Base-by-base conservation (phyloP, 768 basidiomycete species). In the Leucocoprinus sp. region DNA sequence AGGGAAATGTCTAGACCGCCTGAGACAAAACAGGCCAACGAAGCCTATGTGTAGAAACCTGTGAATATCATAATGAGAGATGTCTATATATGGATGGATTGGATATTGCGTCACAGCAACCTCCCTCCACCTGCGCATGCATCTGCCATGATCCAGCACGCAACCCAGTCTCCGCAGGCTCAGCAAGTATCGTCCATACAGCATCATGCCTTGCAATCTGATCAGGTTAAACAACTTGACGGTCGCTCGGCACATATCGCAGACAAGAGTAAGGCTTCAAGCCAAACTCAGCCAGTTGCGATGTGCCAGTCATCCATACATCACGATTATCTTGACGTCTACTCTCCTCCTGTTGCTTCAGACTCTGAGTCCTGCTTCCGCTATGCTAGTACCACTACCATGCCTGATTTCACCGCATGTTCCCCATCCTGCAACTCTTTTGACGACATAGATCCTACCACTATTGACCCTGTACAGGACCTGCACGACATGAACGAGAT, bases 221-320 rank as follows among this genome's bases (percentile, higher is more conserved):
- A 17, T 17, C 18, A 14, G 22, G 24, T 35, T 18, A 17, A 27
- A n/a, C 11, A 45, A 11, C 43, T 6, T 8, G 35, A 37, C 15
- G 19, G 15, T 3, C 35, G 15, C 35, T 21, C 2, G 14, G 9
- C 3, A 2, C 15, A 8, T 45, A 7, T 17, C 36, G 12, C 18
- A 22, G 37, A 28, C 53, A 81, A 82, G 59, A 80, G 80, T 43
- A 82, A 82, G 60, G 67, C 63, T 31, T 65, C 70, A 35, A 69
- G 75, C 18, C 70, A 65, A 52, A 76, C 76, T 19, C 70, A 65
- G 52, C 77, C 80, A 15, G 56, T 80, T 60, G 67, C 72, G 46
- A 78, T 81, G 27, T 62, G 60, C 45, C 46, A 59, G 33, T 44
- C 64, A 17, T 55, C 64, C 48, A 54, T 62, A 44, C 43, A 57